Evolutionary conservation across 148 eudicot species (phyloP), one percentile per base, ranked within the genome.

Genomic region (Arbutus unedo): DNA sequence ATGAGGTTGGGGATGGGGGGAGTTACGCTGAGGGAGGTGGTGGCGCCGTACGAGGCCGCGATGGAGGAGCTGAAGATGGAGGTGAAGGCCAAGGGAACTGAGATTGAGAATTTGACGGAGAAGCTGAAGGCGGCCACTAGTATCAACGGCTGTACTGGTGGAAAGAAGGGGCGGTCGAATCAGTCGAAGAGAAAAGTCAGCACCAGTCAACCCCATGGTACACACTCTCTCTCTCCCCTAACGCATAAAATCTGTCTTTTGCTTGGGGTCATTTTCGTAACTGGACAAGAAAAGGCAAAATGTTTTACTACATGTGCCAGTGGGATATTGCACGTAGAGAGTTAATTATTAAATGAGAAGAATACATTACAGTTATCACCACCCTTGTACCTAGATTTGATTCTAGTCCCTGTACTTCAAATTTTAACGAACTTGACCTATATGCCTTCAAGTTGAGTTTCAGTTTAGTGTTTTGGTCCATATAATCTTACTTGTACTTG

Each of bases 31-130:
- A 88, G 91, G 80, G 97, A 92, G 79, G 93, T 92, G 85, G 97
- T 93, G 84, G 97, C 93, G 84, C 98, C 99, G 77, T 96, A 96
- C 41, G 99, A 96, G 91, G 95, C 97, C 83, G 93, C 90, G 84
- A 84, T 94, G 88, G 91, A 86, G 88, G 96, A 94, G 79, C 71
- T 96, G 88, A 93, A 91, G 89, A 89, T 78, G 76, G 96, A 94
- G 81, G 88, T 94, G 83, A 96, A 91, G 90, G 88, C 79, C 3
- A 93, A 86, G 87, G 94, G 94, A 31, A 84, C 15, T 43, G 98
- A 96, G 87, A 87, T 93, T 53, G 97, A 92, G 78, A 89, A 79
- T 55, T 81, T 96, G 85, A 89, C 78, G 86, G 92, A 88, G 82
- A 92, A 89, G 88, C 85, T 93, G n/a, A 90, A 82, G 82, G 54